Conservation (phyloP, 306 rosid species). For the Quercus agrifolia region DNA sequence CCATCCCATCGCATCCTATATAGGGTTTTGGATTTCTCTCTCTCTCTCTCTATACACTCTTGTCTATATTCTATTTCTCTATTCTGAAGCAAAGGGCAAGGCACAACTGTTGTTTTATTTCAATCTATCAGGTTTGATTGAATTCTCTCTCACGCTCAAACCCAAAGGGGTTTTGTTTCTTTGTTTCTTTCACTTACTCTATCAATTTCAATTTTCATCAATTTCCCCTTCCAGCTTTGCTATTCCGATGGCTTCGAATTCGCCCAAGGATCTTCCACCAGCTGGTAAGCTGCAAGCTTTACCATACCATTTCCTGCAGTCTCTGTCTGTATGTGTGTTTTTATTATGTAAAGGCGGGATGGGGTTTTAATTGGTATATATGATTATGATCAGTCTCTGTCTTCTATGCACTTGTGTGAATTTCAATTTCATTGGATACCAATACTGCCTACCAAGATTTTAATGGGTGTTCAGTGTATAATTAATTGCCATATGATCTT, state of each 20-base stretch:
- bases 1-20: neutral
- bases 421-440: too few relatives aligned
- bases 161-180: too few relatives aligned
- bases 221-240: slow-evolving; percentile 1
- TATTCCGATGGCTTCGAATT: slow-evolving; percentile 60
- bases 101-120: neutral
- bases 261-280: slow-evolving; percentile 57
- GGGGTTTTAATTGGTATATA: too few relatives aligned
- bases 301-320: neutral
- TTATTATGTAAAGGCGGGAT: too few relatives aligned
- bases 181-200: neutral
- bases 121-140: neutral
- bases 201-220: neutral
- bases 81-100: neutral
- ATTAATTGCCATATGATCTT: too few relatives aligned
- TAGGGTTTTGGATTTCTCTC: neutral
- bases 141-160: neutral
- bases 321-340: too few relatives aligned
- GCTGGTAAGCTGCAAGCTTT: slow-evolving; percentile 43
- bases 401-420: too few relatives aligned
- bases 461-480: too few relatives aligned
- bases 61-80: neutral
- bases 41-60: neutral
- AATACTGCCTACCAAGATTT: too few relatives aligned
- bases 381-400: too few relatives aligned